Evolutionary conservation across 83 land plant species (phyloP).

Genomic region (Picea abies): DNA sequence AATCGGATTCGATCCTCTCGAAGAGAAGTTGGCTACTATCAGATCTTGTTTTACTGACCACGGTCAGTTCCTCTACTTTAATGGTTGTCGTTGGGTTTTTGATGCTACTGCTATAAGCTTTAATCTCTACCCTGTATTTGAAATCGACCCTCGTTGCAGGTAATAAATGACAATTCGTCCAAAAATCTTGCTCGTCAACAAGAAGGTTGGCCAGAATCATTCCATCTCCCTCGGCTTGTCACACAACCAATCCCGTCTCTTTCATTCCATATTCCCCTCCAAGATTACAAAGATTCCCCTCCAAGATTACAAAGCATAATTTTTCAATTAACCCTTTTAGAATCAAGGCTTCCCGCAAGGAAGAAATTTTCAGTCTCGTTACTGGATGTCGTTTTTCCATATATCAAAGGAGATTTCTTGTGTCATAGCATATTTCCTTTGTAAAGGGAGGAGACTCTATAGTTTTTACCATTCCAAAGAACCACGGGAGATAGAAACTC

Average conservation of each 20-base stretch:
- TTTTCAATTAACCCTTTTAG: slow-evolving; percentile 21
- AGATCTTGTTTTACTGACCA: slow-evolving; percentile 25
- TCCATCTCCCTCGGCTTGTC: too few species aligned
- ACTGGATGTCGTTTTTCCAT: neutral
- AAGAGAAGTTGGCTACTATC: slow-evolving; percentile 27
- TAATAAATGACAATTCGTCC: too few species aligned
- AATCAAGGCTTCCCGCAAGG: slow-evolving; percentile 28
- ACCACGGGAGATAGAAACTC: too few species aligned
- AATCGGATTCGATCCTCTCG: slow-evolving; percentile 21
- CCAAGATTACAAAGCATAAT: neutral
- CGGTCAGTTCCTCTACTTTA: slow-evolving; percentile 5
- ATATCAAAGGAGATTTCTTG: too few species aligned
- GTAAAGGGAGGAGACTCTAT: too few species aligned
- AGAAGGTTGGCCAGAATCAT: too few species aligned
- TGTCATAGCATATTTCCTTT: too few species aligned
- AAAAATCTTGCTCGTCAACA: too few species aligned
- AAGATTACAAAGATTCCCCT: neutral
- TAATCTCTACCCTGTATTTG: neutral
- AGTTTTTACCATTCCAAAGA: too few species aligned
- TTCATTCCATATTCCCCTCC: neutral
- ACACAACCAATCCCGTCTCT: too few species aligned
- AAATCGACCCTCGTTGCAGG: too few species aligned
- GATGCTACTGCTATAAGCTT: neutral
- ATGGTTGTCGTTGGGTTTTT: slow-evolving; percentile 11
- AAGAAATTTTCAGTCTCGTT: slow-evolving; percentile 21